Base-by-base conservation (phyloP, 2,329 filamentous ascomycete genomes). In the Achaetomium macrosporum region DNA sequence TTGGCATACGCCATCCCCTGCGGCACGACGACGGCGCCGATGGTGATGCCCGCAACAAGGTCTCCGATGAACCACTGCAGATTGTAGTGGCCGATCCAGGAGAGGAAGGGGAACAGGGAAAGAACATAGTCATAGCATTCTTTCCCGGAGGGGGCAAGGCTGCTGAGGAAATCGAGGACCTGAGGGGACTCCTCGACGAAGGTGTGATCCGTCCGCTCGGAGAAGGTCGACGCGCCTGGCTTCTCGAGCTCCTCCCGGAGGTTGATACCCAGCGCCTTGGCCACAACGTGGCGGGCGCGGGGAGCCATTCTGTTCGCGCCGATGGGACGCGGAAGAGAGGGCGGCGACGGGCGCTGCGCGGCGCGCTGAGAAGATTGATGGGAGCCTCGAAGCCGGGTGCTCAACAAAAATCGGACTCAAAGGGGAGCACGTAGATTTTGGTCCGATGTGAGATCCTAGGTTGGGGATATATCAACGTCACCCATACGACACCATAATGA, bases 1-100 rank as follows among this genome's bases (percentile, higher is more conserved):
- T 84, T 76, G 30, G 92, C 91, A 70, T 97, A 97, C 1, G 92
- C 91, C 92, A 97, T 96, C 57, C 90, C 87, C 67, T 97, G 92
- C 6, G 92, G 92, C n/a, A 97, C 88, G 25, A 96, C 90, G 20
- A 82, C 75, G 35, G 77, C 77, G n/a, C 79, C 79, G 52, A 82
- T 77, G 3, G 79, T 82, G 61, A 76, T 73, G 52, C 73, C 72
- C 54, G 93, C 92, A 53, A 97, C 84, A 43, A 97, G 70, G 71
- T 99, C 93, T 63, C 93, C 93, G 15, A 83, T 69, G 6, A 96
- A 71, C 93, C 93, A 99, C 73, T 90, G 84, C 4, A 84, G 11
- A 66, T 99, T 99, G 73, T 99, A 99, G 61, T 84, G 82, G 11
- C 74, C 71, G 53, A 97, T 92, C 93, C 93, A 99, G n/a, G 82